phyloP scores from a whole-genome alignment of 371 early-diverging fungal genomes.

The Actinomortierella wolfii region DNA sequence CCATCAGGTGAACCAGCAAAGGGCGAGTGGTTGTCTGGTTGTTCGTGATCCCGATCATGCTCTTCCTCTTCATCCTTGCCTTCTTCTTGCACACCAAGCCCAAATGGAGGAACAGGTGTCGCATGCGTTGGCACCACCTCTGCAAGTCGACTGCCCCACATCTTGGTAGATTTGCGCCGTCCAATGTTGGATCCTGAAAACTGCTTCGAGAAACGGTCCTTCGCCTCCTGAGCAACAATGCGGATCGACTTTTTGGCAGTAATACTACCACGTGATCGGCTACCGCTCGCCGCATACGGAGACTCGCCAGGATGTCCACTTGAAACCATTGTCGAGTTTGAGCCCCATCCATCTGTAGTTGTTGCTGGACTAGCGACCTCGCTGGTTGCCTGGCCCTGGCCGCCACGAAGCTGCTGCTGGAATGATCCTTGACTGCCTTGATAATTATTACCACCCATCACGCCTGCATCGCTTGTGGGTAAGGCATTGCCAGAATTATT shows the following conservation, averaged over 20 bases:
- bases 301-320: too few species aligned
- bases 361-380: conserved; percentile 23
- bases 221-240: conserved; percentile 60
- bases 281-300: too few species aligned
- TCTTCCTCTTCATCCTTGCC: too few species aligned
- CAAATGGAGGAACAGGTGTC: conserved; percentile 19
- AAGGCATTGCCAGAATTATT: too few species aligned
- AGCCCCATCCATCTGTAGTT: conserved; percentile 43
- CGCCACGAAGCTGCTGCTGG: conserved; percentile 24
- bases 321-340: conserved; percentile 40
- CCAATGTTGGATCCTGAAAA: conserved; percentile 48
- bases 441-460: conserved; percentile 2
- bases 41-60: too few species aligned
- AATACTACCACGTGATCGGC: conserved; percentile 30
- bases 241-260: conserved; percentile 67
- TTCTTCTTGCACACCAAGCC: conserved; percentile 25
- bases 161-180: conserved; percentile 62
- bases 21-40: conserved; percentile 30
- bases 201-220: conserved; percentile 47
- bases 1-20: conserved; percentile 33
- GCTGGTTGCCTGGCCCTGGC: conserved; percentile 11
- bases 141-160: conserved; percentile 65
- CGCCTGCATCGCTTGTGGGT: too few species aligned
- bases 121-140: conserved; percentile 61
- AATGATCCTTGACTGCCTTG: conserved; percentile 21